Conservation (phyloP, 495 filamentous ascomycete species). For the Penicillium pancosmium region DNA sequence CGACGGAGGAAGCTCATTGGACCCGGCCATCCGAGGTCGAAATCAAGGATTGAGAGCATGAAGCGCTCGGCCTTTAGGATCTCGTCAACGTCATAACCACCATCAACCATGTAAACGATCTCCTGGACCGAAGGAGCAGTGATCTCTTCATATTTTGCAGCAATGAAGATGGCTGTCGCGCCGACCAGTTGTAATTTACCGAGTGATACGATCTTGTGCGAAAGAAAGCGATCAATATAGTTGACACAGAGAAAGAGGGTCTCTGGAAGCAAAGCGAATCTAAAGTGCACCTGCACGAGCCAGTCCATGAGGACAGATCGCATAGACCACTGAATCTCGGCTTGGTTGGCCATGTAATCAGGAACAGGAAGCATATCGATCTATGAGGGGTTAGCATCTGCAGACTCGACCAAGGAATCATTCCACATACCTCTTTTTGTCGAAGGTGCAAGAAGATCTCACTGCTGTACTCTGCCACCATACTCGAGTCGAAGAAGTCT, state of each 20-base stretch:
- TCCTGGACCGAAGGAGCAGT: constrained; percentile 92
- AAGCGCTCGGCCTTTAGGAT: constrained; percentile 97
- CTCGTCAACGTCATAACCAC: constrained; percentile 84
- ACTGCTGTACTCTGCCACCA: constrained; percentile 95
- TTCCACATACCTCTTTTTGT: constrained; percentile 75
- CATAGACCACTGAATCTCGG: constrained; percentile 99
- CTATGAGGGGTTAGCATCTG: constrained; percentile 44
- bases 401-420: constrained; percentile 2
- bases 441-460: constrained; percentile 95
- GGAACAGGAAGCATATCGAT: constrained; percentile 79
- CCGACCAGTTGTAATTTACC: constrained; percentile 95
- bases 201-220: constrained; percentile 89
- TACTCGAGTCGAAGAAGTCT: constrained; percentile 90
- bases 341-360: constrained; percentile 95
- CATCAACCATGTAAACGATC: constrained; percentile 98
- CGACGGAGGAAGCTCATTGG: constrained; percentile 97
- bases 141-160: constrained; percentile 98
- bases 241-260: constrained; percentile 93
- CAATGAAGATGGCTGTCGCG: constrained; percentile 93
- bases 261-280: constrained; percentile 89
- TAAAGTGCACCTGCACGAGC: constrained; percentile 92
- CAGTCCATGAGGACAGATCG: constrained; percentile 97
- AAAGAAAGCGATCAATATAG: constrained; percentile 95
- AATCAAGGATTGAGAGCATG: constrained; percentile 95
- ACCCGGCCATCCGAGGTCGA: constrained; percentile 94